Evolutionary conservation across 2,329 filamentous ascomycete species (phyloP), one percentile per base, ranked within the genome.

Genomic region (Rhynchosporium agropyri): DNA sequence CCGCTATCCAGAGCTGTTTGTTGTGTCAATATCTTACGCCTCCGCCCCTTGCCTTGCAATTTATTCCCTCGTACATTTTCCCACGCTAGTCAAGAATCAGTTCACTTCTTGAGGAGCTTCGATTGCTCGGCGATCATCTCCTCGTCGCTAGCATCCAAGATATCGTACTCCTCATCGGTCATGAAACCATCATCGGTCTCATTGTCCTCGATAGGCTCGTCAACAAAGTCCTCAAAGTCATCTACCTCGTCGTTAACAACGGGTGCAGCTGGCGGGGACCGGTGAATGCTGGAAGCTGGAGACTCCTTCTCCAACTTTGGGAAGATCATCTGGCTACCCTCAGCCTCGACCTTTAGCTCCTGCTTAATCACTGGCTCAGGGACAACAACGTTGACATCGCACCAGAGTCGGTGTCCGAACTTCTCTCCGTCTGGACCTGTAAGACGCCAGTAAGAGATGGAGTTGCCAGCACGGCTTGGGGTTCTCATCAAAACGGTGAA

Each of bases 81-180:
- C 51, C 59, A 60, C 63, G 59, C 55, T 29, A 43, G 29, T 45
- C 51, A 49, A 43, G 43, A 55, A 50, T 61, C 29, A 20, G 43
- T 64, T 65, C 70, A 73, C 64, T 74, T 74, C 65, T 68, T 72
- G 26, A 63, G 62, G 46, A 60, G 61, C 62, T 73, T 72, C 13
- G 58, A 67, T 45, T 83, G 80, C 71, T 85, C 85, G 65, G 83
- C 82, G 58, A 86, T 76, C 69, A 84, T 89, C 75, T 98, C 94
- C 76, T 96, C 91, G 69, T 98, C 94, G 63, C 91, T 96, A 49
- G 92, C 94, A 79, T 97, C 92, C 51, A 98, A 86, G 68, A 98
- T 93, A 73, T 99, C 95, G 76, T 98, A 99, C 79, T 99, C 95
- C 76, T 98, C 95, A 68, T 99, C 95, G 0, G 95, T 98, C 81